Conservation (phyloP, 192 early-diverging fungal genomes). For the Backusella parvicylindrica region DNA sequence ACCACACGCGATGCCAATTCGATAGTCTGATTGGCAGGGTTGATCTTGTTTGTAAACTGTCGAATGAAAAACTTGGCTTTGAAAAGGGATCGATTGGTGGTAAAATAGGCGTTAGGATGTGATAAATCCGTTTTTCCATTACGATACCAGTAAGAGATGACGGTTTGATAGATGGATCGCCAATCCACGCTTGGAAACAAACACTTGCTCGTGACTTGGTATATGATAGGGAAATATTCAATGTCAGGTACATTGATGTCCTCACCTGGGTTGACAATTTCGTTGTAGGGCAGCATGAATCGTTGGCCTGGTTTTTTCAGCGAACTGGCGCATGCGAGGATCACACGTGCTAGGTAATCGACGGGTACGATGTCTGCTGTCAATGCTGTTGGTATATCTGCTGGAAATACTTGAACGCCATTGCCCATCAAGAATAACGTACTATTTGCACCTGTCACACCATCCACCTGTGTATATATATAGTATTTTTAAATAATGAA, state of each 20-base stretch:
- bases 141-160: slow-evolving; percentile 30
- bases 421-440: slow-evolving; percentile 29
- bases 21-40: slow-evolving; percentile 3
- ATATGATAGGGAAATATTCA: slow-evolving; percentile 29
- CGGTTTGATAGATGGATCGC: slow-evolving; percentile 15
- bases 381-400: slow-evolving; percentile 11
- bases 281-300: slow-evolving; percentile 32
- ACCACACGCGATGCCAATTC: slow-evolving; percentile 20
- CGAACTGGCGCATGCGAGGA: slow-evolving; percentile 17
- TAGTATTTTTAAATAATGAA: neutral
- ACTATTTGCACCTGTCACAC: slow-evolving; percentile 32
- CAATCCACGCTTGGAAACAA: slow-evolving; percentile 7
- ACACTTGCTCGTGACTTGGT: slow-evolving; percentile 18
- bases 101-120: slow-evolving; percentile 29
- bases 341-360: slow-evolving; percentile 25
- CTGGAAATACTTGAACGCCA: slow-evolving; percentile 26
- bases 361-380: slow-evolving; percentile 37
- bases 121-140: slow-evolving; percentile 23
- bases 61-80: slow-evolving; percentile 27
- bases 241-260: slow-evolving; percentile 11
- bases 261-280: neutral
- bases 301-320: slow-evolving; percentile 16
- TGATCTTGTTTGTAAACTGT: slow-evolving; percentile 14
- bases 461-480: slow-evolving; percentile 25
- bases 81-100: slow-evolving; percentile 11